phyloP scores from a whole-genome alignment of 495 filamentous ascomycete species.

The Neurospora pannonica region DNA sequence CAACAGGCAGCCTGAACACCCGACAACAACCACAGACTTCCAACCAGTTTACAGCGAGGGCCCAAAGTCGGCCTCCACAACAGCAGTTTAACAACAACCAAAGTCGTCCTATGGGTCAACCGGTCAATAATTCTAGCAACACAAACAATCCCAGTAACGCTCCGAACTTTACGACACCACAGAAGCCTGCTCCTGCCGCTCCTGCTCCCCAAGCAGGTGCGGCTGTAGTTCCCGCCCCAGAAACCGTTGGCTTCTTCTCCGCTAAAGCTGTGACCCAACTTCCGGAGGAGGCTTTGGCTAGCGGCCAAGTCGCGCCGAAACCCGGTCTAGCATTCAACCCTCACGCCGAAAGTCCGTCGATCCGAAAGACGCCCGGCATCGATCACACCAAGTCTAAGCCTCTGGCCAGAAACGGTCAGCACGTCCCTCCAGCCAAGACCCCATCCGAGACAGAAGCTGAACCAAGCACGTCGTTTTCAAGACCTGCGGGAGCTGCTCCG shows the following conservation, averaged over 20 bases:
- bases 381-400: conserved; percentile 68
- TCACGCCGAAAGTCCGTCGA: conserved; percentile 72
- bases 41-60: conserved; percentile 15
- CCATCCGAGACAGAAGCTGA: conserved; percentile 3
- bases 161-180: conserved; percentile 27
- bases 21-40: conserved; percentile 29
- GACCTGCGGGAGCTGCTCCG: background rate
- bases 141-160: conserved; percentile 13
- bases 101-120: conserved; percentile 9
- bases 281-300: conserved; percentile 23
- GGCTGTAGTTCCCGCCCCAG: conserved; percentile 3
- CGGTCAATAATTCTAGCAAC: conserved; percentile 5
- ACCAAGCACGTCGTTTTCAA: background rate
- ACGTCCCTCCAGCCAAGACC: conserved; percentile 25
- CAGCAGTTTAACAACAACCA: conserved; percentile 22
- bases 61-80: conserved; percentile 9
- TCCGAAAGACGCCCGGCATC: conserved; percentile 81
- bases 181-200: conserved; percentile 10
- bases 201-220: conserved; percentile 2
- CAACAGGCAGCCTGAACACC: conserved; percentile 16
- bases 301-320: conserved; percentile 30
- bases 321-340: conserved; percentile 64
- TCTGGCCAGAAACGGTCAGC: conserved; percentile 40
- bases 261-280: conserved; percentile 51
- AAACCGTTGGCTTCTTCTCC: conserved; percentile 54